phyloP scores from a whole-genome alignment of 345 rosid genomes.

The Pugionium dolabratum region DNA sequence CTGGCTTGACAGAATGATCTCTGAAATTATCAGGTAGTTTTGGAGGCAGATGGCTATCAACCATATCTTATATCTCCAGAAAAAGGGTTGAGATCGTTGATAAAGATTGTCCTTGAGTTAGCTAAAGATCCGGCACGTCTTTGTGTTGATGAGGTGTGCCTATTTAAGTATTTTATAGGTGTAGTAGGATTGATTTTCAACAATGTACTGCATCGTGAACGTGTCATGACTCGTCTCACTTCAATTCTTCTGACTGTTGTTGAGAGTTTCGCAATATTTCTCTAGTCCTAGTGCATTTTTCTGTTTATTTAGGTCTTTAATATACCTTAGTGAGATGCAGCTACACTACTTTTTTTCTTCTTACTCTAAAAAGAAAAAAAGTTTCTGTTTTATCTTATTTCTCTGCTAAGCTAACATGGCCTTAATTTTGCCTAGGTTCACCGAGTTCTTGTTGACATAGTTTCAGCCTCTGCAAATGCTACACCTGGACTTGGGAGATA shows the following conservation, averaged over 20 bases:
- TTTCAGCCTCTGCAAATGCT: constrained; percentile 84
- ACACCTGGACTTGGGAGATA: constrained; percentile 99
- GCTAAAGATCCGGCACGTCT: constrained; percentile 96
- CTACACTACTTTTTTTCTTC: not conserved
- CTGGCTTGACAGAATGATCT: constrained; percentile 19
- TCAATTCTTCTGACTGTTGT: constrained; percentile 1
- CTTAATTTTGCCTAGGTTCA: constrained; percentile 65
- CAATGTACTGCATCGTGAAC: constrained; percentile 19
- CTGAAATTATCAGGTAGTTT: constrained; percentile 64
- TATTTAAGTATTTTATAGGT: not conserved
- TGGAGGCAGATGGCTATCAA: constrained; percentile 99
- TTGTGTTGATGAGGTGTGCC: constrained; percentile 92
- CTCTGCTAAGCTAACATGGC: constrained; percentile 19
- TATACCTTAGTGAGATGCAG: not conserved
- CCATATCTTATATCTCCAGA: constrained; percentile 99
- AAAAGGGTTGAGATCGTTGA: constrained; percentile 94
- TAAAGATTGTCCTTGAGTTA: constrained; percentile 91
- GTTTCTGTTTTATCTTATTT: not conserved
- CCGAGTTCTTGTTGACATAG: constrained; percentile 87
- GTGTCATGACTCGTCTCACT: constrained; percentile 9
- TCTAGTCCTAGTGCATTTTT: constrained; percentile 15
- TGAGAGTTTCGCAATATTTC: constrained; percentile 10
- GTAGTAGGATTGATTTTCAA: constrained; percentile 22
- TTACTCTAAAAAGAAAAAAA: constrained; percentile 4
- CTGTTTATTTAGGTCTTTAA: not conserved